Evolutionary conservation across 192 early-diverging fungal genomes (phyloP), one percentile per base, ranked within the genome.

Genomic region (Phlyctochytrium bullatum): DNA sequence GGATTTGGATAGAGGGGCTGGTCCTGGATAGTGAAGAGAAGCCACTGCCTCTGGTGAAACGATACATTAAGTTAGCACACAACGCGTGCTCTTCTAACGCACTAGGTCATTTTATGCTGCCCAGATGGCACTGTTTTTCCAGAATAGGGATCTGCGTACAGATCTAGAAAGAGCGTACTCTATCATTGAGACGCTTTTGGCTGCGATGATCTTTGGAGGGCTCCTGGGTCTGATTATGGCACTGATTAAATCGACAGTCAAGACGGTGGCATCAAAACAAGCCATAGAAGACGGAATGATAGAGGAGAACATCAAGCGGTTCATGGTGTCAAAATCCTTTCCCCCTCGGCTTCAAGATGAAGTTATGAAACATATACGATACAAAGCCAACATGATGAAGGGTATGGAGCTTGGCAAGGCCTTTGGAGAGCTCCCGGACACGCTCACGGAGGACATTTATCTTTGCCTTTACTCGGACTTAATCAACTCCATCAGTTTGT

Each of bases 311-410:
- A 47, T 47, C 40, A 47, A 47, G 20, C 6, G 20, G 40, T 47
- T 47, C 40, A 47, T 47, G 40, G 40, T 47, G 10, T 47, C 40
- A 6, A 47, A 47, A 47, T 47, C 40, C 40, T 47, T 47, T 20
- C 40, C 40, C 10, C 40, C 40, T 6, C 40, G 20, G 6, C 40
- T 47, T 47, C 40, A 47, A 20, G 40, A 47, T 47, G 40, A 47
- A 20, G 40, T 47, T 20, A 47, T 47, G 40, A 47, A 47, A 20
- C 40, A 47, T 20, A 47, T 47, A 6, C 40, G 40, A 14, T 47
- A 47, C 20, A 47, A 47, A 47, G 40, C 40, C 40, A 47, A 47
- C 20, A 47, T 47, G 40, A 47, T 47, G 40, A 47, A 47, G 40
- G 40, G 40, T 20, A 47, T 47, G 40, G 40, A 47, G 40, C 20